A percentile compares a stretch with the other conserved stretches of the same genome.
Conservation (phyloP, 352 stramenopile genomes). For the Aphanomyces euteiches region DNA sequence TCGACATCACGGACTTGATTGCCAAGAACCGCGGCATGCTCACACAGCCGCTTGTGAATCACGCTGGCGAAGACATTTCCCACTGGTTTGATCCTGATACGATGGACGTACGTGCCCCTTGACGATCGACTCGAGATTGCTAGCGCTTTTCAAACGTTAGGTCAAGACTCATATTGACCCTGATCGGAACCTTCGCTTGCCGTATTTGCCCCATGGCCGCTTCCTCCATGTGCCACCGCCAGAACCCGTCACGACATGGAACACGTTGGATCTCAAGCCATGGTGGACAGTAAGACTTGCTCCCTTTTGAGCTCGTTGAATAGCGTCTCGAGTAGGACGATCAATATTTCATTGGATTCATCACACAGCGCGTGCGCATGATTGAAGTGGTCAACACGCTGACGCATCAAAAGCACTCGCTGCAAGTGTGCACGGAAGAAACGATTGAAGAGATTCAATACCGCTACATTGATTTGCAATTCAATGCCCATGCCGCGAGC, state of each 20-base stretch:
- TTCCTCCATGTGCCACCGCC: conserved; percentile 85
- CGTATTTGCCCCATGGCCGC: conserved; percentile 77
- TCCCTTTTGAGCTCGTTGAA: background rate
- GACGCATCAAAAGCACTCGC: conserved; percentile 75
- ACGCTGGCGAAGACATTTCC: conserved; percentile 86
- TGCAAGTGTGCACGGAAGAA: conserved; percentile 85
- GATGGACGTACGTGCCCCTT: conserved; percentile 42
- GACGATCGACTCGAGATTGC: background rate
- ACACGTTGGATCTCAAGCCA: conserved; percentile 63
- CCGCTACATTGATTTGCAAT: conserved; percentile 61
- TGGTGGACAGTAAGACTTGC: conserved; percentile 72
- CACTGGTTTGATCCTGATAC: conserved; percentile 88
- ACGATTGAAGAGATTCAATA: conserved; percentile 85
- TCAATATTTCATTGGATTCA: conserved; percentile 58
- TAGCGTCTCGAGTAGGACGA: conserved; percentile 38
- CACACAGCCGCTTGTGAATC: conserved; percentile 71
- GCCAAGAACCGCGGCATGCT: conserved; percentile 57
- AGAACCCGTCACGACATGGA: conserved; percentile 72
- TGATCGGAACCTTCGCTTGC: conserved; percentile 63
- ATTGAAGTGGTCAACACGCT: conserved; percentile 89
- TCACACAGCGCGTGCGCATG: conserved; percentile 68
- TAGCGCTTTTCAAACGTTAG: conserved; percentile 31
- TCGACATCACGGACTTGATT: conserved; percentile 82
- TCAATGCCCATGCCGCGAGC: conserved; percentile 86
- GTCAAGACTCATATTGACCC: conserved; percentile 79